These are phyloP conservation scores for Piromyces finnis DNA, from an alignment of 192 early-diverging fungal genomes.

Conservation along the genomic window DNA sequence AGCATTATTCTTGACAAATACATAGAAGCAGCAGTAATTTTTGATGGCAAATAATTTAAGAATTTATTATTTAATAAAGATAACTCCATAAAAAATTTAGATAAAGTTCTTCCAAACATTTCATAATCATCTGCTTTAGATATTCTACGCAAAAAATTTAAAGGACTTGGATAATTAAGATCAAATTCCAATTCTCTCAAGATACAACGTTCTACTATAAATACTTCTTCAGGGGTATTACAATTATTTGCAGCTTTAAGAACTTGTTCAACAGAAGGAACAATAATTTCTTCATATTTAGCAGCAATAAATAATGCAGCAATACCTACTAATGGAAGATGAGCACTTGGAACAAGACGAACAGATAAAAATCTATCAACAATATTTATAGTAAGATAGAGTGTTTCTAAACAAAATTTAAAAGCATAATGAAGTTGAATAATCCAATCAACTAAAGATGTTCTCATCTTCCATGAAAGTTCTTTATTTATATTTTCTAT, in stretches of 20 bases:
- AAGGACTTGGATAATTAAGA: conserved; percentile 69
- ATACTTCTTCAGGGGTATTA: conserved; percentile 64
- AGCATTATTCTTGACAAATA: conserved; percentile 75
- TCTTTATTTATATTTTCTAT: conserved; percentile 60
- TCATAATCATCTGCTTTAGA: conserved; percentile 82
- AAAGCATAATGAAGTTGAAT: conserved; percentile 83
- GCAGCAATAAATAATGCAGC: conserved; percentile 75
- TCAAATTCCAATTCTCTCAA: conserved; percentile 75
- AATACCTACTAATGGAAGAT: conserved; percentile 85
- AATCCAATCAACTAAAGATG: conserved; percentile 84
- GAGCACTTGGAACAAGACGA: conserved; percentile 58
- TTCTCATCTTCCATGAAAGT: conserved; percentile 81
- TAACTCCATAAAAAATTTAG: conserved; percentile 94
- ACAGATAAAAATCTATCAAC: conserved; percentile 84
- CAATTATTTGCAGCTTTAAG: conserved; percentile 21
- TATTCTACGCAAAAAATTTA: conserved; percentile 79
- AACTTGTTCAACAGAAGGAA: conserved; percentile 71
- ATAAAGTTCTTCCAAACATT: conserved; percentile 73
- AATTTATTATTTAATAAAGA: conserved; percentile 69
- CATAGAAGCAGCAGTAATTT: conserved; percentile 56
- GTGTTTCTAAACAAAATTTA: conserved; percentile 78
- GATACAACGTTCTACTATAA: conserved; percentile 81
- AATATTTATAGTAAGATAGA: conserved; percentile 82
- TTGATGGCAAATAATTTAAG: conserved; percentile 46
- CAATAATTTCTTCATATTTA: conserved; percentile 87